Percentiles rank a stretch among this genome's conserved stretches.
phyloP scores from a whole-genome alignment of 371 early-diverging fungal species.

The Synchytrium microbalum region DNA sequence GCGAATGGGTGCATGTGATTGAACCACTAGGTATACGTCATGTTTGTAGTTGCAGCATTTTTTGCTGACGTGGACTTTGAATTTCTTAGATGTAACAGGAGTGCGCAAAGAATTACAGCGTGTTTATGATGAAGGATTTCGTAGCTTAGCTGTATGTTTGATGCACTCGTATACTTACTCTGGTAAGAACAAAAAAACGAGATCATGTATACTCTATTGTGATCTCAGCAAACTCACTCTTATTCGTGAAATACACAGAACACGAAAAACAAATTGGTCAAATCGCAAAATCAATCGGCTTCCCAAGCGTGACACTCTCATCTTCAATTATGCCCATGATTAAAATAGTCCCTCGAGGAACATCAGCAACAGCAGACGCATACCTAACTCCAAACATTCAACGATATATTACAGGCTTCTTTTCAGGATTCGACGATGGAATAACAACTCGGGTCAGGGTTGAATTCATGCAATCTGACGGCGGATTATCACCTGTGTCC shows the following conservation, averaged over 20 bases:
- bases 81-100: constrained; percentile 37
- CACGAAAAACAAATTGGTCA: constrained; percentile 71
- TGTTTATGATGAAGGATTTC: constrained; percentile 63
- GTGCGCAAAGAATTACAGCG: constrained; percentile 52
- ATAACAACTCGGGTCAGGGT: constrained; percentile 51
- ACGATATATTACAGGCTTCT: constrained; percentile 74
- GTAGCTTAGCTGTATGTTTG: constrained; percentile 81
- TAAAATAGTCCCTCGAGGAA: constrained; percentile 88
- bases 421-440: constrained; percentile 72
- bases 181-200: constrained; percentile 24
- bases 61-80: no score
- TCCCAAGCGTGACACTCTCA: constrained; percentile 71
- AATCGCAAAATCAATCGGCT: constrained; percentile 68
- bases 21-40: constrained; percentile 50
- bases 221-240: neutral
- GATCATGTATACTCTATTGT: neutral
- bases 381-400: constrained; percentile 89
- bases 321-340: constrained; percentile 86
- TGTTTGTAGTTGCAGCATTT: neutral
- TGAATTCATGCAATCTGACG: constrained; percentile 96
- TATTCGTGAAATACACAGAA: constrained; percentile 28
- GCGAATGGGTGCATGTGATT: constrained; percentile 72
- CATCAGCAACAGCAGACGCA: constrained; percentile 84
- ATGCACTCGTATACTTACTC: constrained; percentile 88
- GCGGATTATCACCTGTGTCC: constrained; percentile 79